Conservation (phyloP, 805 yeast genomes). For the Metschnikowia drakensbergensis region DNA sequence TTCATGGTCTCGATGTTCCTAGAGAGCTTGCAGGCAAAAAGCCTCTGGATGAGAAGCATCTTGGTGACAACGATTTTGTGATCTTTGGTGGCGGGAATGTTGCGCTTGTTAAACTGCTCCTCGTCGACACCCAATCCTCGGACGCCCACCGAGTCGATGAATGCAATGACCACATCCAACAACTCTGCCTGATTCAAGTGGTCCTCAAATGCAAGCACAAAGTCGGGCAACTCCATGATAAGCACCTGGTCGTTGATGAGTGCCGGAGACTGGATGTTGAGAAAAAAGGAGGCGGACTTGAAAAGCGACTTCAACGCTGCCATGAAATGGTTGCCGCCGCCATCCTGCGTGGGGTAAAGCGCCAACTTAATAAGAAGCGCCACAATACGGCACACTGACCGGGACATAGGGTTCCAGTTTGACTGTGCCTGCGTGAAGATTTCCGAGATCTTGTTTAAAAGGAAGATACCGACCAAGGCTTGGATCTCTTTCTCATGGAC, state of each 20-base stretch:
- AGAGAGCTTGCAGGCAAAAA: conserved; percentile 40
- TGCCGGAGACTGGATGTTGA: conserved; percentile 43
- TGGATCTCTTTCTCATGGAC: conserved; percentile 31
- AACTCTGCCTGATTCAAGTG: conserved; percentile 38
- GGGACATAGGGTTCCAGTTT: conserved; percentile 60
- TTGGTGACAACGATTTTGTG: conserved; percentile 55
- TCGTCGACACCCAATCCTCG: conserved; percentile 51
- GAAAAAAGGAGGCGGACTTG: conserved; percentile 41
- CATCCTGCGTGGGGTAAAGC: conserved; percentile 20
- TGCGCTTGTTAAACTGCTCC: conserved; percentile 20
- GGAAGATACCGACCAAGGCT: conserved; percentile 50
- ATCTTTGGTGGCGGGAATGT: conserved; percentile 42
- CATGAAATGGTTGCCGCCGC: conserved; percentile 26
- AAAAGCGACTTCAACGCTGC: conserved; percentile 32
- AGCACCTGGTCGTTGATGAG: conserved; percentile 61
- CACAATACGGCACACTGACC: conserved; percentile 60
- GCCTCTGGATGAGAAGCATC: conserved; percentile 56
- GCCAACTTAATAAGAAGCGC: conserved; percentile 47
- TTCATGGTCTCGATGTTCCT: conserved; percentile 23
- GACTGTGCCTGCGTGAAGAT: conserved; percentile 47
- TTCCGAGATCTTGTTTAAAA: conserved; percentile 44
- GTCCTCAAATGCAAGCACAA: conserved; percentile 44
- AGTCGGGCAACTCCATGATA: conserved; percentile 56
- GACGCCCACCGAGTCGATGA: conserved; percentile 53
- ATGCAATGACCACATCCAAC: conserved; percentile 38